These are phyloP conservation scores for Bauhinia variegata DNA, from an alignment of 306 rosid genomes.

Conservation along the genomic window DNA sequence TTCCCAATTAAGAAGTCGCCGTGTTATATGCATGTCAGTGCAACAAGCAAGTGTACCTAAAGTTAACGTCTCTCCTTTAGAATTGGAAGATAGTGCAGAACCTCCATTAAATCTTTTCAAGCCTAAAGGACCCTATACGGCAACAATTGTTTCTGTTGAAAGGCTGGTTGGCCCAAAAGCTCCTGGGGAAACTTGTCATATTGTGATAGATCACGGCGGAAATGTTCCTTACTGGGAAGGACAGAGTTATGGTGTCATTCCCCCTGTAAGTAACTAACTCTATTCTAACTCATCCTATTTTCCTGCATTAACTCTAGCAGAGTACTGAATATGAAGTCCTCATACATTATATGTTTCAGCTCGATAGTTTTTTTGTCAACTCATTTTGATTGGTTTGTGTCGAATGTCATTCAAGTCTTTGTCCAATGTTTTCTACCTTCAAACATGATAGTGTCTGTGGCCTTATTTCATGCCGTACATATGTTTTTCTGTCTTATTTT, in stretches of 20 bases:
- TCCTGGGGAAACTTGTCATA: constrained; percentile 97
- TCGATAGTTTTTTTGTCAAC: constrained; percentile 3
- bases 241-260: constrained; percentile 94
- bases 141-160: constrained; percentile 92
- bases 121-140: constrained; percentile 90
- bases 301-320: neutral
- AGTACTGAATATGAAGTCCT: constrained; percentile 1
- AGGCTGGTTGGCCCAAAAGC: constrained; percentile 91
- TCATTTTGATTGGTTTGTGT: neutral
- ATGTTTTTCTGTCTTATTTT: no score
- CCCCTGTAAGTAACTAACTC: constrained; percentile 69
- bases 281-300: constrained; percentile 11
- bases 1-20: constrained; percentile 41
- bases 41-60: constrained; percentile 80
- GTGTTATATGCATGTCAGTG: constrained; percentile 77
- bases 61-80: constrained; percentile 69
- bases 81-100: constrained; percentile 68
- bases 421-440: neutral
- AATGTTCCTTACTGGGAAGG: constrained; percentile 99
- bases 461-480: no score
- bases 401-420: neutral
- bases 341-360: constrained; percentile 8
- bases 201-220: constrained; percentile 93
- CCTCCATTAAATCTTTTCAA: constrained; percentile 84
- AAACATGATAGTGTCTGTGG: neutral